Evolutionary conservation across 768 basidiomycete species (phyloP), one percentile per base, ranked within the genome.

Genomic region (Leccinellum luteum): DNA sequence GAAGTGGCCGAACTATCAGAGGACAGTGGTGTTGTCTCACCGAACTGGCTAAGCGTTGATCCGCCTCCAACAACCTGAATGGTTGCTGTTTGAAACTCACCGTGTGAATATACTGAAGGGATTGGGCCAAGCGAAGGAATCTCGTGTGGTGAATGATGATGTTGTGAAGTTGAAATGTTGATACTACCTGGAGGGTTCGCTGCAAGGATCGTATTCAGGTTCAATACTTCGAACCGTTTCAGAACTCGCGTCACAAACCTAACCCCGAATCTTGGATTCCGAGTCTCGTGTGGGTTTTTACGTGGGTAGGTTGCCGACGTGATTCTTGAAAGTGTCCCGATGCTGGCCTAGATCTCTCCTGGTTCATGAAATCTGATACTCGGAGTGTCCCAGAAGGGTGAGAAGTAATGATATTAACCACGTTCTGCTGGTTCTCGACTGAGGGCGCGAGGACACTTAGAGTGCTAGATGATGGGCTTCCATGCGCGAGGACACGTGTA

Each of bases 181-280:
- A 15, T 19, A 32, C 35, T 25, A 14, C 19, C 25, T 48, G 27
- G 4, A 10, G 51, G 34, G 23, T 57, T 64, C 38, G 12, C 56
- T 52, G 35, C 51, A 8, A 35, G 48, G 44, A 56, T 51, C 38
- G 38, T 30, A 32, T 19, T 51, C 28, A 23, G 21, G 27, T 47
- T 57, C 38, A 57, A 49, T 53, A 44, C 34, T 19, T 47, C 13
- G 43, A 43, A 49, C 53, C 48, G 30, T 30, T 43, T 17, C 43
- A 51, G 31, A 51, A 44, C 58, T 55, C 45, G 34, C 44, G 17
- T 21, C 23, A 57, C 38, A 35, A 59, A 68, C 60, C 66, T 30
- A 53, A 32, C 15, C 8, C 41, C 38, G 23, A 66, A 54, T 60
- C 61, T 59, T 50, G 63, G 66, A 45, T 68, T 52, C 38, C 21